Base-by-base conservation (phyloP, 176 grass and related monocot genomes). In the Paspalum notatum region DNA sequence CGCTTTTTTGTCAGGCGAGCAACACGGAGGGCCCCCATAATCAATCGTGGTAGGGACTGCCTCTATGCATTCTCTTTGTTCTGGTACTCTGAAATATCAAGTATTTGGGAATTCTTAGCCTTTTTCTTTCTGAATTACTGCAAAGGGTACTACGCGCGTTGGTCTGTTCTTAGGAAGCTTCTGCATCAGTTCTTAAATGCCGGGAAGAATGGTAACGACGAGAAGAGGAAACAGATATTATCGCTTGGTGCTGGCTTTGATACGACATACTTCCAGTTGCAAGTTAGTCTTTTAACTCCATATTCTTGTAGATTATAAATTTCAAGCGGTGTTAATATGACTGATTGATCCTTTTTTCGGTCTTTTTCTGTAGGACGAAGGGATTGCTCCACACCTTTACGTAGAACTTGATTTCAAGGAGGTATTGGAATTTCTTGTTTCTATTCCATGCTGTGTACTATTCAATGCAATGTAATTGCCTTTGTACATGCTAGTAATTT, bases 231-330 rank as follows among this genome's bases (percentile, higher is more conserved):
- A 56, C 95, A 98, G 68, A 98, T 98, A 79, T 66, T 98, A 74
- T 98, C 90, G 84, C 74, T 98, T 81, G 95, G 95, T 7, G 92
- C 95, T 82, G 95, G 95, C 80, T 98, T 98, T 82, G 95, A 98
- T 66, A 98, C 95, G 0, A 88, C 92, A 77, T 98, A 91, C 46
- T 98, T 98, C 66, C 95, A 98, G 67, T 86, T 98, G 86, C 77
- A 89, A 64, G 95, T 98, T 78, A 79, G 67, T 85, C 6, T 32
- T 17, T 46, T n/a, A 63, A 53, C 38, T 86, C 16, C 20, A 17
- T n/a, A 62, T 62, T 71, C 27, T 40, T 16, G 15, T 1, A 24
- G 5, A 37, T 62, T 25, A 72, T 4, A 20, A 40, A 14, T 56
- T 49, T 27, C 5, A 18, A 11, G 50, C 11, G 0, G 15, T 51